Base-by-base conservation (phyloP, 1,284 basidiomycete species). In the Coniferiporia weirii region DNA sequence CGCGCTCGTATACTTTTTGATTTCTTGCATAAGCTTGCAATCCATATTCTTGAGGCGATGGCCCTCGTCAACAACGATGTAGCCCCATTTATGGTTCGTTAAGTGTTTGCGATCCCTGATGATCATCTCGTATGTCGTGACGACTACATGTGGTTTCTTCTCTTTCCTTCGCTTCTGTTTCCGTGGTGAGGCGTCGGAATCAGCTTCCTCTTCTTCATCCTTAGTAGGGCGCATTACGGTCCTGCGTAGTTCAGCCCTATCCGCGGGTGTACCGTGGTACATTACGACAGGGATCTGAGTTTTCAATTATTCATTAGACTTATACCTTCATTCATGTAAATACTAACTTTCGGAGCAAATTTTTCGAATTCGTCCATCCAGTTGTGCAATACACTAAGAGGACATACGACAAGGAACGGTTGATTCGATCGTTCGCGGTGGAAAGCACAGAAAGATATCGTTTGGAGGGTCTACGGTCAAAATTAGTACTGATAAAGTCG, bases 11-110 rank as follows among this genome's bases (percentile, higher is more conserved):
- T 95, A 95, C 66, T 85, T 84, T 76, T 96, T 97, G 64, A 98
- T 87, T 72, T 98, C 95, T 61, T 83, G 83, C 70, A 98, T 92
- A 27, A 98, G 82, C 73, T 84, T 87, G 72, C 91, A 94, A 68
- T 98, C 84, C 62, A 95, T 77, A 67, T 98, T 98, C 76, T 98
- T 98, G 66, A 98, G 72, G 22, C 95, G 79, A 71, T 98, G 95
- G 0, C 95, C 94, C 72, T 98, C 95, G 70, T 98, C 95, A 0
- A 98, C 95, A 55, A 98, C 91, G 65, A 98, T 92, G 68, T 93
- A 96, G 54, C 93, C 93, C 92, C 93, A 96, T 56, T 84, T 75
- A 68, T 89, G 87, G 54, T 80, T 79, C 4, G 80, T 74, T 36
- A 96, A 77, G 66, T 83, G 79, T 36, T 76, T 73, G 10, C 86